Evolutionary conservation across 768 basidiomycete genomes (phyloP).

Genomic region (Cystobasidiopsis lactophilus): DNA sequence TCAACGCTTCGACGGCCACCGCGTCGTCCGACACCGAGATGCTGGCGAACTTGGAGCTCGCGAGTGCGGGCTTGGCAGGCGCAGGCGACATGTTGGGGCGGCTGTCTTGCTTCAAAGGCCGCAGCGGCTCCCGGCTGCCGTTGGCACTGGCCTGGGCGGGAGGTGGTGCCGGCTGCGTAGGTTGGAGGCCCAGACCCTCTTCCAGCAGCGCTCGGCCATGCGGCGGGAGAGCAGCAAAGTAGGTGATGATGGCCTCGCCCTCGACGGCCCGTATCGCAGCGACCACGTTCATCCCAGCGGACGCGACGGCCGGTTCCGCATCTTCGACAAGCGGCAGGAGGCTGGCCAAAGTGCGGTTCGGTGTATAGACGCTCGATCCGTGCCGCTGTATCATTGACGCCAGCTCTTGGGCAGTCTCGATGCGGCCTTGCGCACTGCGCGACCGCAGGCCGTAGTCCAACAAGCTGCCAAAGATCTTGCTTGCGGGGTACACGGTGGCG

Average conservation of each 20-base stretch:
- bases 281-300: conserved; percentile 58
- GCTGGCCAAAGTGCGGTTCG: conserved; percentile 51
- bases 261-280: conserved; percentile 63
- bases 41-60: conserved; percentile 29
- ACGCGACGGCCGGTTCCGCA: conserved; percentile 70
- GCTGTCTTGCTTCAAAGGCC: too few species aligned
- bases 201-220: conserved; percentile 87
- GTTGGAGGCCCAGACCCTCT: conserved; percentile 38
- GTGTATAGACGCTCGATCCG: conserved; percentile 60
- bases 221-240: conserved; percentile 49
- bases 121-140: too few species aligned
- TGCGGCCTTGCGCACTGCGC: conserved; percentile 76
- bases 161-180: too few species aligned
- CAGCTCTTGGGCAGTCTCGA: conserved; percentile 66
- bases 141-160: too few species aligned
- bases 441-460: conserved; percentile 72
- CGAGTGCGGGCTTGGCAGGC: too few species aligned
- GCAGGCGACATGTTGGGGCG: too few species aligned
- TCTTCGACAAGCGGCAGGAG: conserved; percentile 65
- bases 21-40: conserved; percentile 69
- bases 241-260: conserved; percentile 64
- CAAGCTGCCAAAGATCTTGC: conserved; percentile 66
- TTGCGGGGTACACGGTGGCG: conserved; percentile 78
- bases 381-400: conserved; percentile 53
- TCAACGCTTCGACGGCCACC: conserved; percentile 76